phyloP scores from a whole-genome alignment of 2,329 filamentous ascomycete genomes.

The Hypoxylon sp. region DNA sequence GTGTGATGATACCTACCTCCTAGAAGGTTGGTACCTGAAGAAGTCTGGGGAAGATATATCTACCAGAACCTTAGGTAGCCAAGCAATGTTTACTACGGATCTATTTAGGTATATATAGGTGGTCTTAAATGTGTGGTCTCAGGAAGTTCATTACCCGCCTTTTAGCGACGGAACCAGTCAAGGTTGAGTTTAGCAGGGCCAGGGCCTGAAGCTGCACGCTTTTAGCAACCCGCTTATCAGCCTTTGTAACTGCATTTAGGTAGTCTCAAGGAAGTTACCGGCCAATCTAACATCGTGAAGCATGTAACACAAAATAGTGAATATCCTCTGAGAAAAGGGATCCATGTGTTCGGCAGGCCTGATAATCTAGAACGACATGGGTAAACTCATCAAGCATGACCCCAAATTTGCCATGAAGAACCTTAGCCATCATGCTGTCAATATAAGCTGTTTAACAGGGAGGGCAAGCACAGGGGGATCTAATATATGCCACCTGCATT shows the following conservation, averaged over 20 bases:
- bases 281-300: slow-evolving; percentile 11
- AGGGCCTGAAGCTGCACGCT: slow-evolving; percentile 1
- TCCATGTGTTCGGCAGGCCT: slow-evolving; percentile 5
- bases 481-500: slow-evolving; percentile 27
- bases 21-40: no score
- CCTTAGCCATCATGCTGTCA: slow-evolving; percentile 13
- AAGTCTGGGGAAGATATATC: slow-evolving; percentile 10
- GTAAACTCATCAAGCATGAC: slow-evolving; percentile 25
- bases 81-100: slow-evolving; percentile 11
- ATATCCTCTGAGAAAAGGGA: slow-evolving; percentile 5
- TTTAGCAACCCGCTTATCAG: slow-evolving; percentile 7
- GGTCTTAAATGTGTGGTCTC: not conserved
- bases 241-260: slow-evolving; percentile 35
- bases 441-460: slow-evolving; percentile 4
- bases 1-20: slow-evolving; percentile 1
- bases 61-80: not conserved
- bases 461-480: slow-evolving; percentile 11
- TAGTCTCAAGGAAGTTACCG: slow-evolving; percentile 12
- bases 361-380: slow-evolving; percentile 24
- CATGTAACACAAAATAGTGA: not conserved
- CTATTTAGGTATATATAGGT: not conserved
- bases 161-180: slow-evolving; percentile 21
- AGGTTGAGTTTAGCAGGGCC: slow-evolving; percentile 23
- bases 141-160: slow-evolving; percentile 1
- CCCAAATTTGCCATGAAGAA: slow-evolving; percentile 3